Evolutionary conservation across 2,329 filamentous ascomycete species (phyloP).

Genomic region (Monilinia fructicola): DNA sequence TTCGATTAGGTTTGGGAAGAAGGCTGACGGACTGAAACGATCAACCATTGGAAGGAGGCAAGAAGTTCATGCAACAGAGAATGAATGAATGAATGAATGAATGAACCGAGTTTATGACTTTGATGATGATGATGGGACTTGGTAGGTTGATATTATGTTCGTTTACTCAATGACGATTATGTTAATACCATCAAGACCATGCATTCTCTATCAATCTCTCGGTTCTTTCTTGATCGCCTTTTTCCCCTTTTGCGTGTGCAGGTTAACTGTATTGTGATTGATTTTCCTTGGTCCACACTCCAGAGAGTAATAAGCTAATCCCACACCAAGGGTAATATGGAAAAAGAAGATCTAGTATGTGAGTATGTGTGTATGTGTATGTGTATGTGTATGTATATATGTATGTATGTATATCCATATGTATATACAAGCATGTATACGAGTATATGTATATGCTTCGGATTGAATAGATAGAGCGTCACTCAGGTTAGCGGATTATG

Average conservation of each 20-base stretch:
- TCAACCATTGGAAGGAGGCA: slow-evolving; percentile 1
- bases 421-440: no score
- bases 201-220: not conserved
- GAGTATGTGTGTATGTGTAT: no score
- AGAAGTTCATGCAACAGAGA: slow-evolving; percentile 11
- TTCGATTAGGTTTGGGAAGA: slow-evolving; percentile 11
- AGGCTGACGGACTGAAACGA: slow-evolving; percentile 13
- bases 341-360: not conserved
- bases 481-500: not conserved
- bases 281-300: not conserved
- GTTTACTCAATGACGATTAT: not conserved
- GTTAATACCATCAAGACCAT: not conserved
- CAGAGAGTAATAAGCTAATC: slow-evolving; percentile 1
- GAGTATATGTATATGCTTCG: not conserved
- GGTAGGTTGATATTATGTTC: not conserved
- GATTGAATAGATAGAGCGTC: not conserved
- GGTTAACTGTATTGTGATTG: not conserved
- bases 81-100: no score
- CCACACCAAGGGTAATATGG: not conserved
- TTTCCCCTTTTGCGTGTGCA: not conserved
- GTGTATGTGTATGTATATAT: no score
- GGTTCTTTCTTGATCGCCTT: not conserved
- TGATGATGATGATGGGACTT: not conserved
- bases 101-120: not conserved
- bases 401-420: no score